Evolutionary conservation across 352 stramenopile genomes (phyloP), one percentile per base, ranked within the genome.

Genomic region (Salisapilia sapeloensis): DNA sequence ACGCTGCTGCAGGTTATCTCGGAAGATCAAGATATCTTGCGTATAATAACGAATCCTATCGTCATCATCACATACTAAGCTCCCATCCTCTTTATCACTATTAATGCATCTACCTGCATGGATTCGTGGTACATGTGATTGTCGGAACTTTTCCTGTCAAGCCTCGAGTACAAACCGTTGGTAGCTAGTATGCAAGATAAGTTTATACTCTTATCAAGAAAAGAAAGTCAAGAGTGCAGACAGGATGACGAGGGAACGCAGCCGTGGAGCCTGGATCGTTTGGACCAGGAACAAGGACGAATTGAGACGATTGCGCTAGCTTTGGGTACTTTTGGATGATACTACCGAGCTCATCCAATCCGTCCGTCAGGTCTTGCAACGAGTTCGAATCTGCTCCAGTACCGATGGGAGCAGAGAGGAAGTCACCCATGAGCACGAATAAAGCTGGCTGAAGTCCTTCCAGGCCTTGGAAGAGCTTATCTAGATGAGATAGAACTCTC

Each of bases 361-460:
- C 75, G 33, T 93, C 83, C 12, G 71, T 86, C 16, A 86, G 50
- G 33, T 92, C 71, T 9, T 75, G 53, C n/a, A 89, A 44, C 14
- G 58, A 67, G 36, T 72, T 78, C 8, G 66, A 77, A 9, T 54
- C 60, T 2, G 58, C 48, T 32, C 72, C 64, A 40, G 69, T 56
- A 41, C 75, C 79, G 3, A 92, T 70, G 6, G 76, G 71, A 5
- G 20, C 21, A 6, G 76, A 89, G 30, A 84, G 62, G 40, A 96
- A 96, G 49, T 96, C 84, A 27, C 90, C 90, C 82, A 97, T 95
- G 15, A 97, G 64, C 10, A 95, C 67, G 44, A 96, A 95, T 13
- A 96, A 44, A 13, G 67, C 66, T 7, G 74, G 69, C 30, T 69
- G 35, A 8, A 91, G 53, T 14, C 52, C 63, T 33, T 91, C 60